These are phyloP conservation scores for Kurtzmaniella quercitrusa DNA, from an alignment of 1,139 yeast species.

Conservation along the genomic window DNA sequence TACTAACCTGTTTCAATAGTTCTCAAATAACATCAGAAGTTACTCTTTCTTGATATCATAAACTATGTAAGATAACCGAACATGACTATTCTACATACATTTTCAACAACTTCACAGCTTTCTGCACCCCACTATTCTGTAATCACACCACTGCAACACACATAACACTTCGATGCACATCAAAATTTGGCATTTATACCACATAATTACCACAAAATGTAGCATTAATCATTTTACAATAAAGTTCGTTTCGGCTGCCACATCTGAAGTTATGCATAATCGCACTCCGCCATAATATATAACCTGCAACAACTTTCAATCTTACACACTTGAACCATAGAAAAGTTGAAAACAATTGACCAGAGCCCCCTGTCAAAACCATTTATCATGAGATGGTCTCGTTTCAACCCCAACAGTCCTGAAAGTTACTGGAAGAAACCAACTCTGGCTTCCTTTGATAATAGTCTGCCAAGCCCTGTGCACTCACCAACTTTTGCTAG, in stretches of 20 bases:
- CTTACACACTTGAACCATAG: too few relatives aligned
- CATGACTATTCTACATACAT: too few relatives aligned
- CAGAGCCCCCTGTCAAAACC: too few relatives aligned
- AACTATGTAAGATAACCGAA: too few relatives aligned
- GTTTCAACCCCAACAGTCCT: not conserved
- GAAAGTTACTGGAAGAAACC: slow-evolving; percentile 1
- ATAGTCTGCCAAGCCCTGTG: not conserved
- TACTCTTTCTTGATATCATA: too few relatives aligned
- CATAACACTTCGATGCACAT: not conserved
- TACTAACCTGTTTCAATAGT: too few relatives aligned
- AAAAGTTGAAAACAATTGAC: too few relatives aligned
- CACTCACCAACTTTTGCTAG: not conserved
- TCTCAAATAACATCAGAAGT: too few relatives aligned
- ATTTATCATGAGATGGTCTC: slow-evolving; percentile 2
- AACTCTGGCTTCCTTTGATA: not conserved
- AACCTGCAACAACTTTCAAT: not conserved
- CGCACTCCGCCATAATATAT: not conserved
- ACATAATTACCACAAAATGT: not conserved
- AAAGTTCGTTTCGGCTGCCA: too few relatives aligned
- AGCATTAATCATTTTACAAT: too few relatives aligned
- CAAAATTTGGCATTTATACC: not conserved
- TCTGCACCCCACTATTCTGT: not conserved
- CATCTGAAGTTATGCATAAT: too few relatives aligned
- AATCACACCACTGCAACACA: not conserved
- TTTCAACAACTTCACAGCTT: too few relatives aligned